A percentile compares a stretch with the other conserved stretches of the same genome.
Conservation (phyloP, 2,329 filamentous ascomycete species). For the Trichoderma gracile region DNA sequence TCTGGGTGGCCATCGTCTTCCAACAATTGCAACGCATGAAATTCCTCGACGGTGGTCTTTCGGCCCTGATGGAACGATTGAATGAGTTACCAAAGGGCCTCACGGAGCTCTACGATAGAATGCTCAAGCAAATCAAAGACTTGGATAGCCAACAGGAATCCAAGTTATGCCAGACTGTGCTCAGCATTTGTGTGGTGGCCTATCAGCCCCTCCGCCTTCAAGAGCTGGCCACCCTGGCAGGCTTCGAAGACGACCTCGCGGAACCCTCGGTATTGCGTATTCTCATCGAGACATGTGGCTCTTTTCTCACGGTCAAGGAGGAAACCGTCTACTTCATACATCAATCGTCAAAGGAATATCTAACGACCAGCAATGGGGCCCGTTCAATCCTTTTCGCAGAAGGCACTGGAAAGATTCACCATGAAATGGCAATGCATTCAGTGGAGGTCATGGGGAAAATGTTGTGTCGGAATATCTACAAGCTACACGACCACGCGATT, state of each 20-base stretch:
- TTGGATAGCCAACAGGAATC: not conserved
- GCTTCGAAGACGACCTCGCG: not conserved
- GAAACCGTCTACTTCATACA: slow-evolving; percentile 42
- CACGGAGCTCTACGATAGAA: not conserved
- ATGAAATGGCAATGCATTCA: not conserved
- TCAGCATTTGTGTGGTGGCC: not conserved
- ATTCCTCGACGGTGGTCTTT: not conserved
- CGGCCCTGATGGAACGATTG: not conserved
- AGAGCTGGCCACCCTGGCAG: not conserved
- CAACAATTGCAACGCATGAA: slow-evolving; percentile 27
- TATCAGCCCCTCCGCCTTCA: not conserved
- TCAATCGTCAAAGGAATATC: slow-evolving; percentile 48
- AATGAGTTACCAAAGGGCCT: not conserved
- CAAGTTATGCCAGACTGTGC: not conserved
- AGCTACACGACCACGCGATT: slow-evolving; percentile 28
- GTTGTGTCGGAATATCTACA: slow-evolving; percentile 33
- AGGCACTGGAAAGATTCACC: slow-evolving; percentile 5
- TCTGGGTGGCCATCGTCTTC: slow-evolving; percentile 32
- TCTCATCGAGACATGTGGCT: slow-evolving; percentile 37
- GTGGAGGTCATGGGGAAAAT: slow-evolving; percentile 21
- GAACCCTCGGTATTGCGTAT: not conserved
- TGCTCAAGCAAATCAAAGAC: not conserved
- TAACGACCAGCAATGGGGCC: slow-evolving; percentile 32
- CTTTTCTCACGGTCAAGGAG: slow-evolving; percentile 41
- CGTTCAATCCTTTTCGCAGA: not conserved